Conservation (phyloP, 257 asterid genomes). For the Nicotiana tomentosiformis region DNA sequence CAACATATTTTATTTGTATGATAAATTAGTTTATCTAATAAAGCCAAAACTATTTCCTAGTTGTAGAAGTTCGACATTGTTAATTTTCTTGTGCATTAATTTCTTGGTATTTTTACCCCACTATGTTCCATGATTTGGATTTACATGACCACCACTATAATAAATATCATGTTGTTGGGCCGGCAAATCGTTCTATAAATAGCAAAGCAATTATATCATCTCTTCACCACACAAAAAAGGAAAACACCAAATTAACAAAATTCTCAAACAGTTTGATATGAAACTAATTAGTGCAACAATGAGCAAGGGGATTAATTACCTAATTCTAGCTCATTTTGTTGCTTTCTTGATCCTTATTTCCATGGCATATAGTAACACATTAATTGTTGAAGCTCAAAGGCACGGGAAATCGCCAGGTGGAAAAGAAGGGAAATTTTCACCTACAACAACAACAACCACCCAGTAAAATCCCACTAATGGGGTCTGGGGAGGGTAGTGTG, state of each 20-base stretch:
- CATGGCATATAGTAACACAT: background rate
- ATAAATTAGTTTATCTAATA: background rate
- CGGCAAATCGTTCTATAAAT: background rate
- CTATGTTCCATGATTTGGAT: background rate
- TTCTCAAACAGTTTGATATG: background rate
- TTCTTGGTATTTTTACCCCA: background rate
- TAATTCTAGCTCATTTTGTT: background rate
- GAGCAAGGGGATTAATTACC: background rate
- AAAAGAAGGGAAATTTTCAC: constrained; percentile 12
- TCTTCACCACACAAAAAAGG: background rate
- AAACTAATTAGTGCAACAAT: background rate
- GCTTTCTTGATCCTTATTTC: background rate
- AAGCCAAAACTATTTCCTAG: background rate
- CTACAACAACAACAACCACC: no score
- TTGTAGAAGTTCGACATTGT: background rate
- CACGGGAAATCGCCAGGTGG: background rate
- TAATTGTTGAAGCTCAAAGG: background rate
- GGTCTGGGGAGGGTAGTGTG: no score
- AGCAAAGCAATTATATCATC: background rate
- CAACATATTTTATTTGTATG: background rate
- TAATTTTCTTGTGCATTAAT: background rate
- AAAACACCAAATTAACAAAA: background rate
- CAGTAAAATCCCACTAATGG: no score
- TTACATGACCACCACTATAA: background rate
- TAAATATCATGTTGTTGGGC: background rate